These are phyloP conservation scores for Penicillium paradoxum DNA, from an alignment of 495 filamentous ascomycete species.

Conservation along the genomic window DNA sequence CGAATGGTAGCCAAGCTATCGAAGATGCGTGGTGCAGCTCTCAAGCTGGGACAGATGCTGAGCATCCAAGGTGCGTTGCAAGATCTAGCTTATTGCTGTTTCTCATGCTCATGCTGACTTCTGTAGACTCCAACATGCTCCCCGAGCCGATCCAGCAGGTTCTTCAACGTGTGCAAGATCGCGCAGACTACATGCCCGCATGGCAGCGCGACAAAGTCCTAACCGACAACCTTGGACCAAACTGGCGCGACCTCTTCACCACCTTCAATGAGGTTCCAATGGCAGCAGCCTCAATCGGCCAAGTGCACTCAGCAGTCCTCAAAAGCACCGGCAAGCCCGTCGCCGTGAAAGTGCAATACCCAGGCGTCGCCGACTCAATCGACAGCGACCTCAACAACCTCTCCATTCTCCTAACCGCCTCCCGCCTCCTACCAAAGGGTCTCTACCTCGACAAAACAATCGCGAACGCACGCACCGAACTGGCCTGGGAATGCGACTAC, in stretches of 20 bases:
- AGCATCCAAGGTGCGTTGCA: constrained; percentile 70
- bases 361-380: constrained; percentile 92
- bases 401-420: constrained; percentile 82
- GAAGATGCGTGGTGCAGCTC: constrained; percentile 92
- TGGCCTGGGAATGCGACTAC: constrained; percentile 98
- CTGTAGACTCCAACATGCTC: constrained; percentile 83
- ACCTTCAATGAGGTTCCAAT: constrained; percentile 89
- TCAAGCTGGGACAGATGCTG: constrained; percentile 98
- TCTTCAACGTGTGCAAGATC: constrained; percentile 90
- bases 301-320: constrained; percentile 86
- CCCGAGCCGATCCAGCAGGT: constrained; percentile 80
- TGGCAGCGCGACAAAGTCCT: constrained; percentile 87
- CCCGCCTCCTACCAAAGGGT: constrained; percentile 81
- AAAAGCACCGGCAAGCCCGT: constrained; percentile 68
- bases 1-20: constrained; percentile 87
- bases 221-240: constrained; percentile 65
- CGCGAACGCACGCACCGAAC: constrained; percentile 86
- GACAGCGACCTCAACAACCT: constrained; percentile 94
- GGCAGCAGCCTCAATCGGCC: constrained; percentile 95
- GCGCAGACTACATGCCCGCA: constrained; percentile 95
- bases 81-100: neutral
- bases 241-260: constrained; percentile 80
- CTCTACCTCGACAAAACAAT: constrained; percentile 96
- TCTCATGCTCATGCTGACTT: constrained; percentile 6
- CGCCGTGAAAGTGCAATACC: constrained; percentile 96